Conservation (phyloP, 2,329 filamentous ascomycete species). For the Aspergillus sp. region DNA sequence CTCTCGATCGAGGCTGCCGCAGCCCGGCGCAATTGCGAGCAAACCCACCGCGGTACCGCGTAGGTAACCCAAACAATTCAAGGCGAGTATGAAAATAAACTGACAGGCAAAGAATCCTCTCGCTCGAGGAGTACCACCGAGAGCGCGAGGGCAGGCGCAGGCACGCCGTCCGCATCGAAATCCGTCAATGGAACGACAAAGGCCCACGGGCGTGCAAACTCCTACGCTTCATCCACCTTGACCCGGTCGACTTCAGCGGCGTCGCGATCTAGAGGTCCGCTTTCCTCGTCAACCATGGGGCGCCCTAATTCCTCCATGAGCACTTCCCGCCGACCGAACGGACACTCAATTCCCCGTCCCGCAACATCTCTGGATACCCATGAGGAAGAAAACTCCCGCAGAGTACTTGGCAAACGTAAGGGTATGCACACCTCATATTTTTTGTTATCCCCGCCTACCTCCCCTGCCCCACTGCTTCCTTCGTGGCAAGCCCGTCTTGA, state of each 20-base stretch:
- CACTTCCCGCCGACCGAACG: constrained; percentile 50
- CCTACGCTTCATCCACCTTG: constrained; percentile 36
- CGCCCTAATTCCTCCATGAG: constrained; percentile 53
- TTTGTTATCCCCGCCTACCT: constrained; percentile 25
- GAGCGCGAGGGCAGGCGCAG: constrained; percentile 28
- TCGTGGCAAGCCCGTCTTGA: constrained; percentile 9
- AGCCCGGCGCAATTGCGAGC: constrained; percentile 46
- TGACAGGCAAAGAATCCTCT: constrained; percentile 46
- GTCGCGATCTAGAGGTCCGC: constrained; percentile 47
- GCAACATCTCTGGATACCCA: constrained; percentile 45
- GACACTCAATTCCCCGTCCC: constrained; percentile 42
- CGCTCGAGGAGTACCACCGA: constrained; percentile 51
- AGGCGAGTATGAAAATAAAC: constrained; percentile 9
- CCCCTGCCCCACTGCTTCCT: constrained; percentile 3
- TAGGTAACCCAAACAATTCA: constrained; percentile 23
- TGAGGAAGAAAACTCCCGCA: constrained; percentile 35
- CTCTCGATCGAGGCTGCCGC: constrained; percentile 47
- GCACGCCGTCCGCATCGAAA: constrained; percentile 23
- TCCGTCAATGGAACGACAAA: constrained; percentile 42
- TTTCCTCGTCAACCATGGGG: constrained; percentile 59
- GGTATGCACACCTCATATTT: constrained; percentile 49
- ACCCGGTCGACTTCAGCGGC: constrained; percentile 43
- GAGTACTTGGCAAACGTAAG: constrained; percentile 49
- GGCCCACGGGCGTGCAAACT: constrained; percentile 40
- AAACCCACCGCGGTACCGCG: constrained; percentile 48